Evolutionary conservation across 306 rosid genomes (phyloP).

Genomic region (Malus asiatica): DNA sequence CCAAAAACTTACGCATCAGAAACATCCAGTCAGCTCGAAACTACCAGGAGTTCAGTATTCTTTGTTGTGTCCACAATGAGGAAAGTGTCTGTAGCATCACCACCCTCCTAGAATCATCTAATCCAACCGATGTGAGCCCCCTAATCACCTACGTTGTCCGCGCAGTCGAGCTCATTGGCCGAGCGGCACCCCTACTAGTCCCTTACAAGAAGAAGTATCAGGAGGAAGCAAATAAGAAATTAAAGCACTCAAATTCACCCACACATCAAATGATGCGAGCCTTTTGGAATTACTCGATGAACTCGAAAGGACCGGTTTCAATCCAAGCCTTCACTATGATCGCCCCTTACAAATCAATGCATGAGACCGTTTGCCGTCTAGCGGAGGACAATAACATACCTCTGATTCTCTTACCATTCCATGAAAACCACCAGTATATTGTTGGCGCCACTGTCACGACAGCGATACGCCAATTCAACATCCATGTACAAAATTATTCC

Average conservation of each 20-base stretch:
- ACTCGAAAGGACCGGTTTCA: conserved; percentile 22
- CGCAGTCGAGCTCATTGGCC: conserved; percentile 37
- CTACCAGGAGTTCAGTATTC: conserved; percentile 21
- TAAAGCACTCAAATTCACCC: conserved; percentile 14
- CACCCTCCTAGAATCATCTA: conserved; percentile 37
- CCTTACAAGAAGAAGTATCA: conserved; percentile 20
- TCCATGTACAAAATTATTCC: conserved; percentile 8
- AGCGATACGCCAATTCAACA: conserved; percentile 29
- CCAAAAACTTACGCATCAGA: not conserved
- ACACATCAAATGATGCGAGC: conserved; percentile 43
- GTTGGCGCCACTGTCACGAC: not conserved
- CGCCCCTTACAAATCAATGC: conserved; percentile 57
- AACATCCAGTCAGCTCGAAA: conserved; percentile 20
- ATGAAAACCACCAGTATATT: conserved; percentile 9
- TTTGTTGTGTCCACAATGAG: conserved; percentile 41
- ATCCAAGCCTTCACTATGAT: conserved; percentile 34
- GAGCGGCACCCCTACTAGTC: conserved; percentile 29
- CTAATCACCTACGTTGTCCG: conserved; percentile 35
- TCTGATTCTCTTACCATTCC: conserved; percentile 48
- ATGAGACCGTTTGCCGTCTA: conserved; percentile 32
- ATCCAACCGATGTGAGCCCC: conserved; percentile 25
- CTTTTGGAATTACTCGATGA: conserved; percentile 41
- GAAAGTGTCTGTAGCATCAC: conserved; percentile 34
- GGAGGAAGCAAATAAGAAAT: not conserved
- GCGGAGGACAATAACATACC: conserved; percentile 32